Evolutionary conservation across 768 basidiomycete genomes (phyloP), one percentile per base, ranked within the genome.

Genomic region (Vishniacozyma victoriae): DNA sequence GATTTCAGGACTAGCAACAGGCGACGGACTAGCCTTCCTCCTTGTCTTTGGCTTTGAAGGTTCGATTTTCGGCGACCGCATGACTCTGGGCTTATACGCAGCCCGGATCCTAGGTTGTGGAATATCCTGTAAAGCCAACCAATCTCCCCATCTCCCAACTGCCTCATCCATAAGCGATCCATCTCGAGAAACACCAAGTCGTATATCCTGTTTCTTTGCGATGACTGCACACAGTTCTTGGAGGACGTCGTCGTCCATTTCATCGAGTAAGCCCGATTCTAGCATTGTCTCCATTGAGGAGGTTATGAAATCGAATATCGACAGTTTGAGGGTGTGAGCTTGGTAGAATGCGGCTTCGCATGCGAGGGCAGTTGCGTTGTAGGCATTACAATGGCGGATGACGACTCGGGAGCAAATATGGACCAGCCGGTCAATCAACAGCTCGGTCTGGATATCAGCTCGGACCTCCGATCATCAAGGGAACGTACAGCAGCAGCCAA

Each of bases 221-320:
- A 83, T 75, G 52, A 80, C 84, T 2, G 70, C 62, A 2, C 83
- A 76, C 5, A 99, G 78, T 54, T 83, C 80, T 42, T 79, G 78
- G 54, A 93, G 72, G 18, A 88, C 77, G 26, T 78, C 76, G 15
- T 75, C 64, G 2, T 82, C 76, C 29, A 93, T 77, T 43, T 84
- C 84, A 48, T 91, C 86, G 19, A 99, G 78, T 60, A 92, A 78
- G 15, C 79, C 79, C 26, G 76, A 77, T 64, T 96, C 90, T 16
- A 99, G 78, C 41, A 95, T 77, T 0, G 82, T 81, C 70, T 99
- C 95, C 75, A 93, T 76, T 63, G 89, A 92, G 48, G 80, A 79
- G 2, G 80, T 74, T 60, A 95, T 83, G 70, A 89, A 96, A 20
- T 67, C 76, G 79, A 69, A 89, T 81, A 96, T 73, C 48, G 82